Evolutionary conservation across 352 stramenopile species (phyloP).

Genomic region (Globisporangium spiculum): DNA sequence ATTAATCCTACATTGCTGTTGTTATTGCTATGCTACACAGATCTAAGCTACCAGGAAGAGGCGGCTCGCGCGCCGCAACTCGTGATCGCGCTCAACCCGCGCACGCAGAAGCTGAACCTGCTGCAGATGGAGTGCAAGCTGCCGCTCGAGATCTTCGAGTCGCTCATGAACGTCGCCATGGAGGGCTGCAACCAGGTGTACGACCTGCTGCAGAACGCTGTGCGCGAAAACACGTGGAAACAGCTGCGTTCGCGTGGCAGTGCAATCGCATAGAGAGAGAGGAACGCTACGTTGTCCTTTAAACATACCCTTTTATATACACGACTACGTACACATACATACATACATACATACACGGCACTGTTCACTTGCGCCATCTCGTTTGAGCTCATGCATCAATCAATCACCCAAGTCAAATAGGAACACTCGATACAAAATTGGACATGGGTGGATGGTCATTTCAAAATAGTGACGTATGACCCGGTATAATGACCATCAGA

Average conservation of each 20-base stretch:
- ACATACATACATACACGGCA: background rate
- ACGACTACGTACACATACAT: background rate
- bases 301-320: background rate
- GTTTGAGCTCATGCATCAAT: background rate
- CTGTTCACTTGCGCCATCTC: background rate
- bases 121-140: slow-evolving; percentile 91
- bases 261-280: slow-evolving; percentile 26
- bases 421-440: background rate
- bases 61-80: slow-evolving; percentile 84
- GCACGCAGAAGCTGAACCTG: slow-evolving; percentile 83
- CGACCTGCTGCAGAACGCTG: slow-evolving; percentile 81
- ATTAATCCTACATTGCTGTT: background rate
- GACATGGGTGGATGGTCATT: background rate
- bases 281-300: background rate
- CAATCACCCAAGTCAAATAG: background rate
- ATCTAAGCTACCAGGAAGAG: slow-evolving; percentile 91
- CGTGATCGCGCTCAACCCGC: slow-evolving; percentile 85
- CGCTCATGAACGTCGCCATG: slow-evolving; percentile 76
- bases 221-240: slow-evolving; percentile 84
- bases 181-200: slow-evolving; percentile 84
- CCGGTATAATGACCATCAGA: background rate
- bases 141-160: slow-evolving; percentile 86
- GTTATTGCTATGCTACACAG: slow-evolving; percentile 29
- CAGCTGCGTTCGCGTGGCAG: slow-evolving; percentile 56
- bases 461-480: background rate